Evolutionary conservation across 106 monocot species (phyloP).

Genomic region (Acanthochlamys bracteata): DNA sequence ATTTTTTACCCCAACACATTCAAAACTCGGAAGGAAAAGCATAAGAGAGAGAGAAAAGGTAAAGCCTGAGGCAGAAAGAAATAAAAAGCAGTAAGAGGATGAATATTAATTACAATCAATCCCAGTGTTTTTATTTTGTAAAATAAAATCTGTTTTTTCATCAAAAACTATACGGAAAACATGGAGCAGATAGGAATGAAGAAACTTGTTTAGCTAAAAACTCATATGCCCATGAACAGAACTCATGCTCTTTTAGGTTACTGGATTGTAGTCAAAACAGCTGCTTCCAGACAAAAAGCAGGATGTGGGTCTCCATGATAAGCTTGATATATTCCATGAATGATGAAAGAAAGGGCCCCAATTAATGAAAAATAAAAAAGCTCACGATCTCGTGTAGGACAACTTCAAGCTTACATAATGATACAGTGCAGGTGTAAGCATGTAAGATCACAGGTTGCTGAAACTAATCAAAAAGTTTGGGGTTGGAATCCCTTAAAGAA

Average conservation of each 20-base stretch:
- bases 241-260: slow-evolving; percentile 26
- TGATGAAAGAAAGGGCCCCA: slow-evolving; percentile 34
- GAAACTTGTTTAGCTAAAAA: slow-evolving; percentile 20
- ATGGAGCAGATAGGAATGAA: background rate
- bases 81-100: background rate
- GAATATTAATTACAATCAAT: background rate
- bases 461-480: background rate
- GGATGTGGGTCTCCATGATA: slow-evolving; percentile 28
- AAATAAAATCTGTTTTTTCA: background rate
- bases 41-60: background rate
- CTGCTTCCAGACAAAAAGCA: slow-evolving; percentile 38
- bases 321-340: slow-evolving; percentile 37
- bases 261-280: slow-evolving; percentile 5
- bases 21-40: background rate
- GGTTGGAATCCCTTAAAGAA: background rate
- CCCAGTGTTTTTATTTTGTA: background rate
- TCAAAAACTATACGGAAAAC: no score
- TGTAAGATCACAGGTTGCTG: background rate
- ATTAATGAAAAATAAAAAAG: slow-evolving; percentile 8
- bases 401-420: background rate
- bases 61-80: slow-evolving; percentile 4
- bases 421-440: background rate
- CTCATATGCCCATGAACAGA: slow-evolving; percentile 12
- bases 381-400: background rate
- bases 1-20: background rate